These are phyloP conservation scores for Dictyophora rubrovolvata DNA, from an alignment of 768 basidiomycete species.

Conservation along the genomic window DNA sequence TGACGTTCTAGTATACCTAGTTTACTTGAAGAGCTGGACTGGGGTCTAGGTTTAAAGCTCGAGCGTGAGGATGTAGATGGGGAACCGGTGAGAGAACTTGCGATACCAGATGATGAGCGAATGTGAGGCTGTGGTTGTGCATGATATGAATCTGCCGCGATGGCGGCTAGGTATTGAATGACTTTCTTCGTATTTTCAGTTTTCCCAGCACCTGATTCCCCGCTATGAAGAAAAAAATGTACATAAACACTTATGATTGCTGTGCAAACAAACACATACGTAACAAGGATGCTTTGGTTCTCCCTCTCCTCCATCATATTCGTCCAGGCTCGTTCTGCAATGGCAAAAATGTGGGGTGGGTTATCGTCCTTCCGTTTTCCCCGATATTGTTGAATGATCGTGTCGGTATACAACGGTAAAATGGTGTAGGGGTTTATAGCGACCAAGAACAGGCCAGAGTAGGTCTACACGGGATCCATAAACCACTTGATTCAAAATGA, in stretches of 20 bases:
- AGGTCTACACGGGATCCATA: conserved; percentile 46
- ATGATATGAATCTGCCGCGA: conserved; percentile 72
- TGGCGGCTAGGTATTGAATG: conserved; percentile 95
- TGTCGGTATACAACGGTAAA: conserved; percentile 83
- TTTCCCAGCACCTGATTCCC: conserved; percentile 98
- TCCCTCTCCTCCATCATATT: conserved; percentile 97
- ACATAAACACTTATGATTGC: conserved; percentile 10
- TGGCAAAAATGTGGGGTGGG: conserved; percentile 76
- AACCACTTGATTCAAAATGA: neutral
- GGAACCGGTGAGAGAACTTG: conserved; percentile 44
- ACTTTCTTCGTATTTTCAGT: conserved; percentile 94
- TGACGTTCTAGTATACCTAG: conserved; percentile 89
- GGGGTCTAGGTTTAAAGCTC: conserved; percentile 35
- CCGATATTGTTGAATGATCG: conserved; percentile 85
- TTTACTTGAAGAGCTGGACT: conserved; percentile 40
- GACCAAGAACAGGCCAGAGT: conserved; percentile 93
- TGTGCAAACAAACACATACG: conserved; percentile 1
- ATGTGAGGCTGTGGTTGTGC: conserved; percentile 51
- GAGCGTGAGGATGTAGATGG: conserved; percentile 45
- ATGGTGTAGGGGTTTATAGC: conserved; percentile 96
- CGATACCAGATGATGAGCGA: conserved; percentile 51
- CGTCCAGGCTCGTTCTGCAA: conserved; percentile 95
- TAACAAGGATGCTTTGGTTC: conserved; percentile 95
- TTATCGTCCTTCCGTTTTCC: conserved; percentile 79
- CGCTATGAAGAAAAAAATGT: conserved; percentile 35